Base-by-base conservation (phyloP, 306 rosid species). In the Malus asiatica region DNA sequence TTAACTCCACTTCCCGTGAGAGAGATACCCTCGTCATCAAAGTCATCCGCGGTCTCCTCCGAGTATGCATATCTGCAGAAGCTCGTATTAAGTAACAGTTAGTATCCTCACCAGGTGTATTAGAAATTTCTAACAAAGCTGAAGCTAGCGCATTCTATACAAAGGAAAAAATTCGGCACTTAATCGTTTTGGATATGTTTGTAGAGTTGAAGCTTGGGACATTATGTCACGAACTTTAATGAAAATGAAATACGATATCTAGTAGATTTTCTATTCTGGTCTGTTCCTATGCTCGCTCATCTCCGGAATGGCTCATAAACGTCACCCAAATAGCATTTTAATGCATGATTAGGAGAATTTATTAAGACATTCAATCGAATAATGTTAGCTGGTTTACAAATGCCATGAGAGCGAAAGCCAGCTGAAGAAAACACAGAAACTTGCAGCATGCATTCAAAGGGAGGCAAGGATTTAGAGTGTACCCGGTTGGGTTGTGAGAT, bases 401-500 rank as follows among this genome's bases (percentile, higher is more conserved):
- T 38, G 60, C 35, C 70, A 4, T 44, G 46, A 11, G 13, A 44
- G 11, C 65, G 23, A 71, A 66, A 53, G 57, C 30, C 29, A 65
- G 46, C 11, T 51, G 30, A 70, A 67, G 59, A 44, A 40, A 52
- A 48, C 63, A 22, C 35, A 51, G 70, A 76, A 71, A 74, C 18
- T 45, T 65, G 33, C 32, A 9, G 33, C 5, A 70, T 23, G 74
- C 59, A 45, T 62, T 61, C 8, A 9, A 22, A 45, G 51, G 51
- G 44, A 61, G 33, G 75, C 52, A 67, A 76, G 75, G 46, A 58
- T 45, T 23, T 8, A 25, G 57, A 55, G 59, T 23, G 15, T 87
- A 88, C 96, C 93, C 84, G n/a, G 93, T 90, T 25, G 93, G 96
- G 77, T 88, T 87, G 59, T 79, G 87, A 67, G 93, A 85, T 58